Percentiles rank a stretch among this genome's conserved stretches.
phyloP scores from a whole-genome alignment of 208 protist genomes.

The Phytomonas sp. region DNA sequence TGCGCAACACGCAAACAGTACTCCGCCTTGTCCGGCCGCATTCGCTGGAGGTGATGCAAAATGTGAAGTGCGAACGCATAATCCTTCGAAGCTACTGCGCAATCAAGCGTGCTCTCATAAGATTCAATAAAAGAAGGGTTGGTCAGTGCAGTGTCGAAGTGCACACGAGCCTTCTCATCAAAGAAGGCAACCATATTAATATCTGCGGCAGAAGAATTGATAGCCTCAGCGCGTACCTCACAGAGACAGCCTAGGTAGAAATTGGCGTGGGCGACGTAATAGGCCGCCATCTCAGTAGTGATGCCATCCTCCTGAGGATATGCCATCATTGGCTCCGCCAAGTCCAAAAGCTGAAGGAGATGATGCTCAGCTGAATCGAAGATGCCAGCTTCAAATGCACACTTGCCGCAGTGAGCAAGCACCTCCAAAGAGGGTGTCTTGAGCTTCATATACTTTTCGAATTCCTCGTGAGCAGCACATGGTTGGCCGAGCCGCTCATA shows the following conservation, averaged over 20 bases:
- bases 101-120: constrained; percentile 49
- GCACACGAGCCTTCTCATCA: constrained; percentile 19
- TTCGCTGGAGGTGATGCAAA: constrained; percentile 45
- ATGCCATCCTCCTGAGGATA: constrained; percentile 5
- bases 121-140: constrained; percentile 46
- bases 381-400: constrained; percentile 61
- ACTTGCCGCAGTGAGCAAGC: constrained; percentile 76
- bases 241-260: constrained; percentile 69
- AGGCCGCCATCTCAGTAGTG: constrained; percentile 19
- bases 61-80: constrained; percentile 51
- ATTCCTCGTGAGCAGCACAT: constrained; percentile 58
- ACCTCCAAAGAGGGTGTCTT: constrained; percentile 50
- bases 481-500: constrained; percentile 48
- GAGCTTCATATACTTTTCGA: constrained; percentile 79
- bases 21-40: constrained; percentile 40
- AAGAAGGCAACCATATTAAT: neutral
- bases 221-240: constrained; percentile 12
- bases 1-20: constrained; percentile 59
- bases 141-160: constrained; percentile 32
- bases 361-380: constrained; percentile 34
- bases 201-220: neutral
- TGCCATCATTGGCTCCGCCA: constrained; percentile 16
- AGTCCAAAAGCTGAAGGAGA: constrained; percentile 32
- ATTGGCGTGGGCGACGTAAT: constrained; percentile 70
- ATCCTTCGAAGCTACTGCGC: constrained; percentile 39